Evolutionary conservation across 1,284 basidiomycete genomes (phyloP).

Genomic region (Fomitopsis betulina): DNA sequence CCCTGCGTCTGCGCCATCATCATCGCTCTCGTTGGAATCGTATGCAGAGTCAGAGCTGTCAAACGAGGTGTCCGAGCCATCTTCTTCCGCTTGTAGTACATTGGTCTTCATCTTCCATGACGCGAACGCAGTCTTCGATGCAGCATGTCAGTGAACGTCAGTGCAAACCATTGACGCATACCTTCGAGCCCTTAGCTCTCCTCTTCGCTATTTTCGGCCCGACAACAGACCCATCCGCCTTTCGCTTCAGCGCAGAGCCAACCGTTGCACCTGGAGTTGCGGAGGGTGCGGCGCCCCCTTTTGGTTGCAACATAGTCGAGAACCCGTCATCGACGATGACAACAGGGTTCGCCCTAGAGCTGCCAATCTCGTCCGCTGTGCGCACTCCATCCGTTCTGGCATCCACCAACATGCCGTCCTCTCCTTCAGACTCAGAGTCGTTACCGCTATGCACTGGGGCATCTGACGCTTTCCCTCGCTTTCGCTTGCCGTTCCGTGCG

Average conservation of each 20-base stretch:
- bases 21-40: slow-evolving; percentile 38
- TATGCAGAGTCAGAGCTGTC: slow-evolving; percentile 73
- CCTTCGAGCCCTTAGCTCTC: slow-evolving; percentile 38
- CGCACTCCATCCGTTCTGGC: slow-evolving; percentile 2
- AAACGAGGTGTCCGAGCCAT: slow-evolving; percentile 60
- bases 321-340: slow-evolving; percentile 27
- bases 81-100: slow-evolving; percentile 10
- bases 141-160: background rate
- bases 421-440: slow-evolving; percentile 10
- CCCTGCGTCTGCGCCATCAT: slow-evolving; percentile 26
- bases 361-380: slow-evolving; percentile 11
- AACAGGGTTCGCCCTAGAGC: slow-evolving; percentile 21
- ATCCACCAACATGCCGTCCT: slow-evolving; percentile 10
- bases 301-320: slow-evolving; percentile 14
- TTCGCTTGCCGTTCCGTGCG: slow-evolving; percentile 34
- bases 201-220: slow-evolving; percentile 43
- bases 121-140: slow-evolving; percentile 5
- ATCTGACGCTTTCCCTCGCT: slow-evolving; percentile 28
- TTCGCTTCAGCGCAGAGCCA: slow-evolving; percentile 58
- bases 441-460: slow-evolving; percentile 31
- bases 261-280: slow-evolving; percentile 22
- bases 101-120: slow-evolving; percentile 25
- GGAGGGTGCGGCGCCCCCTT: background rate
- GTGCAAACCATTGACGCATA: slow-evolving; percentile 14
- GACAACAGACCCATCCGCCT: slow-evolving; percentile 50